Base-by-base conservation (phyloP, 371 early-diverging fungal species). In the Batkoa obscura region DNA sequence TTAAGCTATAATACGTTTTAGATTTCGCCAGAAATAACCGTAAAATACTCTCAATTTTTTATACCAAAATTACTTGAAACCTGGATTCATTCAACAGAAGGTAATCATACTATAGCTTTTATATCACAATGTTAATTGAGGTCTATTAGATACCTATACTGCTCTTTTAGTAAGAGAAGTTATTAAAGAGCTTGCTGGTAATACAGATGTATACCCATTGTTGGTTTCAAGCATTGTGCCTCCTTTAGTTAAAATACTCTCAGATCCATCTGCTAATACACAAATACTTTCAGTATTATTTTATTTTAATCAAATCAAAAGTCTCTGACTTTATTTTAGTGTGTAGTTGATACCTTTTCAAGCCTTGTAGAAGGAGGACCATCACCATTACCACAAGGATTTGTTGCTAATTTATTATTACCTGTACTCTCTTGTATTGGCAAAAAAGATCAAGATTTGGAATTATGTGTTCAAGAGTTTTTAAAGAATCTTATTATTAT, bases 101-200 rank as follows among this genome's bases (percentile, higher is more conserved):
- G 77, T 66, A 64, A 50, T 6, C 37, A 60, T 48, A 39, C n/a
- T 68, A 47, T 61, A 59, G n/a, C 57, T 50, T 53, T 23, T 47
- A 39, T 4, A 4, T 15, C 3, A 3, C 17, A 3, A 4, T 45
- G 4, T 15, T 8, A 12, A 9, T 4, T 3, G 5, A 8, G 39
- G 5, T 39, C 3, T 3, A 32, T 33, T 65, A 58, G 87, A 86
- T 65, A 70, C 72, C 31, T 64, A 80, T 55, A 71, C 84, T 54
- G 68, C 75, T 8, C 74, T 84, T 58, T 75, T 83, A 42, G 74
- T 90, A 30, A 68, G 80, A 54, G 91, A 90, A 60, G 62, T 90
- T 17, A 76, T 90, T 61, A 81, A 82, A 53, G 73, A 72, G 13
- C 66, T 94, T 66, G 82, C 90, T 0, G 64, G 74, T 46, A 88